Evolutionary conservation across 495 filamentous ascomycete genomes (phyloP), one percentile per base, ranked within the genome.

Genomic region (Annulohypoxylon moriforme): DNA sequence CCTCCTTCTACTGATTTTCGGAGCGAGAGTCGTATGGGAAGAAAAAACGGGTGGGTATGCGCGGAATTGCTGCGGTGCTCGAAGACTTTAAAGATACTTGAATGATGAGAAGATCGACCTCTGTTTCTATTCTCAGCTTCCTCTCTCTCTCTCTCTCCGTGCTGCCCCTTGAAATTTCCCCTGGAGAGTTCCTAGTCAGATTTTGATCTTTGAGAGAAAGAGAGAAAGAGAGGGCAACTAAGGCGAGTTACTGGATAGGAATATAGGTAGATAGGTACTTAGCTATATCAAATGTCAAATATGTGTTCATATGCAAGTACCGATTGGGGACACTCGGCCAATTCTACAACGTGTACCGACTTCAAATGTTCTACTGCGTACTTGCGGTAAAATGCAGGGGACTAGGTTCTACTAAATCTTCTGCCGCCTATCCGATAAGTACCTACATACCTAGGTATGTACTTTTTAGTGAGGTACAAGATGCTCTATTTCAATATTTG

Each of bases 271-370:
- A n/a, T n/a, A n/a, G n/a, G 7, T 60, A 47, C 22, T 20, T 62
- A 38, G 4, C 2, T 62, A 62, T 50, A 50, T n/a, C 47, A 27
- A 52, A 44, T 42, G 36, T 58, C n/a, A 27, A 58, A 58, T 58
- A 40, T 13, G 11, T 40, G 34, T 25, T 40, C 20, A 58, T 38
- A 57, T 56, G 53, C 22, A 44, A 33, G 27, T 18, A 31, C 63
- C 64, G n/a, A 50, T 67, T 69, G 50, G 64, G 67, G 67, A 69
- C 67, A 69, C 59, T n/a, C n/a, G n/a, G n/a, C n/a, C n/a, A n/a
- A n/a, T n/a, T n/a, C n/a, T n/a, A n/a, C n/a, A n/a, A n/a, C n/a
- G n/a, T n/a, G n/a, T n/a, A n/a, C n/a, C n/a, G n/a, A n/a, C n/a
- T n/a, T n/a, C n/a, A n/a, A n/a, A n/a, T 16, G 38, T 53, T 40